These are phyloP conservation scores for Coemansia erecta DNA, from an alignment of 192 early-diverging fungal species.

Conservation along the genomic window DNA sequence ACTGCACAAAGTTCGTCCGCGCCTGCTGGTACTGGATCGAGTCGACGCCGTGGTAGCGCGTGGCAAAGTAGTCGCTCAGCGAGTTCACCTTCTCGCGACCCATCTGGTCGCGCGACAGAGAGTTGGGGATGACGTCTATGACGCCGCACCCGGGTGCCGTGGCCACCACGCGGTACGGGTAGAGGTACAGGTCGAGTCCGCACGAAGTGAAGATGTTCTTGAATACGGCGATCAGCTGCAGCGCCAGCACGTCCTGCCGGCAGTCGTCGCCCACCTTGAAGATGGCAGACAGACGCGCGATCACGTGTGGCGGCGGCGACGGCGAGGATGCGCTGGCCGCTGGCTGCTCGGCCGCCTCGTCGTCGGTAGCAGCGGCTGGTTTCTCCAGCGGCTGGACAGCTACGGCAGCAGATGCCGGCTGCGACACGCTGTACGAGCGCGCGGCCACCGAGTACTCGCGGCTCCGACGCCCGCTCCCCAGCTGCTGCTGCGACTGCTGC, in stretches of 20 bases:
- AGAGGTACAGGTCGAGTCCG: constrained; percentile 93
- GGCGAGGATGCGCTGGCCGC: no score
- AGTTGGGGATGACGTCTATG: constrained; percentile 97
- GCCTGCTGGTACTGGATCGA: constrained; percentile 89
- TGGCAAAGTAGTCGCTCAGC: constrained; percentile 93
- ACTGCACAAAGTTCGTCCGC: constrained; percentile 91
- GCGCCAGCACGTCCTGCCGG: constrained; percentile 95
- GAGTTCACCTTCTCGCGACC: constrained; percentile 98
- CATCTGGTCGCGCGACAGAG: constrained; percentile 95
- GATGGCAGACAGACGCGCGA: constrained; percentile 82
- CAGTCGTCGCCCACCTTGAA: constrained; percentile 99
- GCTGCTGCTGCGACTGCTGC: constrained; percentile 1
- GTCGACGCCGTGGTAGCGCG: constrained; percentile 87
- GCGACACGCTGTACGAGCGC: constrained; percentile 18
- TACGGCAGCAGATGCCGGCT: not conserved
- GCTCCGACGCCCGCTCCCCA: constrained; percentile 23
- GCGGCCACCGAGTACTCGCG: constrained; percentile 11
- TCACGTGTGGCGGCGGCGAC: no score
- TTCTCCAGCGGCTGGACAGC: no score
- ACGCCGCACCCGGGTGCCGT: constrained; percentile 97
- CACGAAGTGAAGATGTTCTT: constrained; percentile 91
- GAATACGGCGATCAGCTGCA: constrained; percentile 97
- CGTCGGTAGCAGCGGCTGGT: no score
- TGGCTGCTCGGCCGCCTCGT: no score
- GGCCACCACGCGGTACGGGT: constrained; percentile 95